Evolutionary conservation across 192 early-diverging fungal genomes (phyloP).

Genomic region (Allomyces macrogynus): DNA sequence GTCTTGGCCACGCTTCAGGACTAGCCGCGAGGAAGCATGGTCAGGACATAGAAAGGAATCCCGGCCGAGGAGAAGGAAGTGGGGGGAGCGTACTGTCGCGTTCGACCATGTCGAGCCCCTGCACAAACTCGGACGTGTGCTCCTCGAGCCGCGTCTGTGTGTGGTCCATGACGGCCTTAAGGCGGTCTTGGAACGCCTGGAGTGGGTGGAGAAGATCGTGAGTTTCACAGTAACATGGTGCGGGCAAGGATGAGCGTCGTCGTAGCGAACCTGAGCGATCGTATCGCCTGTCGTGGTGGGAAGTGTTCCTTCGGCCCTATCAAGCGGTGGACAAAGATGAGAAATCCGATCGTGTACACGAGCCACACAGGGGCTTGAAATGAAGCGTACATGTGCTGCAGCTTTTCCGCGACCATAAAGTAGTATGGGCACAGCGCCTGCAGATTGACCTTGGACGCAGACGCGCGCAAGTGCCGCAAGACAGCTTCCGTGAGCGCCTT

Average conservation of each 20-base stretch:
- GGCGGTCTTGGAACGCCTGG: neutral
- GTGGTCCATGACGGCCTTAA: neutral
- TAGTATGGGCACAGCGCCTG: constrained; percentile 18
- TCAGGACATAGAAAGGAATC: neutral
- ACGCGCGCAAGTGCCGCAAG: constrained; percentile 15
- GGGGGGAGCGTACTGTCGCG: neutral
- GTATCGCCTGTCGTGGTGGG: too few relatives aligned
- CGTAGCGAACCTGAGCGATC: too few relatives aligned
- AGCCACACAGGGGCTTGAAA: too few relatives aligned
- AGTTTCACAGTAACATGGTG: too few relatives aligned
- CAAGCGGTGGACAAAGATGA: too few relatives aligned
- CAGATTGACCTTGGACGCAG: constrained; percentile 13
- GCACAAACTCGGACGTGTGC: neutral
- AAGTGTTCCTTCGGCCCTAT: too few relatives aligned
- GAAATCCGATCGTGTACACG: too few relatives aligned
- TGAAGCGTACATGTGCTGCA: constrained; percentile 4
- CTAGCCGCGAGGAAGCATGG: neutral
- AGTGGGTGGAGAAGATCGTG: too few relatives aligned
- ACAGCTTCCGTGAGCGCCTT: constrained; percentile 11
- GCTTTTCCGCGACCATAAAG: constrained; percentile 16
- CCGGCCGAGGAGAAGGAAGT: neutral
- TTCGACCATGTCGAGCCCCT: neutral
- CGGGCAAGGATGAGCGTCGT: too few relatives aligned
- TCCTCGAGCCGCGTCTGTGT: neutral
- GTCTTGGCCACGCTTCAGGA: neutral